Conservation (phyloP, 2,329 filamentous ascomycete species). For the Cercospora citrullina region DNA sequence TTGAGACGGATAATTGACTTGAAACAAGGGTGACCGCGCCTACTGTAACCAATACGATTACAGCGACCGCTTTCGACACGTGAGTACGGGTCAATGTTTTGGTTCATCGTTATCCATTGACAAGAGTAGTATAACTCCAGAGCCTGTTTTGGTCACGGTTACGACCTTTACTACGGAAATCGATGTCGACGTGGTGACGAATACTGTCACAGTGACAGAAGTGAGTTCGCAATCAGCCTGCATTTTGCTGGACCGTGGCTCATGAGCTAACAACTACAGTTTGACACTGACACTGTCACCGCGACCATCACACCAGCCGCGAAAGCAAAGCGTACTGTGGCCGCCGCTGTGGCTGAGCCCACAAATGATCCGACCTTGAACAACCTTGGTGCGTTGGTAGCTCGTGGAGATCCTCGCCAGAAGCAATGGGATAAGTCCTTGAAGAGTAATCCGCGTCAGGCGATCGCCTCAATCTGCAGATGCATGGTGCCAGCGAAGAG, state of each 20-base stretch:
- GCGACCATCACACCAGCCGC: not conserved
- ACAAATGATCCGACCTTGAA: not conserved
- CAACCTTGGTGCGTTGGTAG: not conserved
- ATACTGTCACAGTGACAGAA: not conserved
- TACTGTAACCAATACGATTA: not conserved
- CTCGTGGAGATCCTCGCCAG: not conserved
- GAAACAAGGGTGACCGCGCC: not conserved
- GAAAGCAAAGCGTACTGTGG: not conserved
- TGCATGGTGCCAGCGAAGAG: not conserved
- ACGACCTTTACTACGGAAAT: not conserved
- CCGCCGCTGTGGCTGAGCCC: not conserved
- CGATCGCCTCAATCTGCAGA: not conserved
- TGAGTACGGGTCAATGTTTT: not conserved
- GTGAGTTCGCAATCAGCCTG: not conserved
- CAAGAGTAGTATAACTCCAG: not conserved
- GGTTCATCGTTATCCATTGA: not conserved
- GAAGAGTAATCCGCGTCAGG: not conserved
- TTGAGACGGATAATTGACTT: not conserved
- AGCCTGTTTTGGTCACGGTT: not conserved
- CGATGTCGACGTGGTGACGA: not conserved
- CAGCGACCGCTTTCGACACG: not conserved
- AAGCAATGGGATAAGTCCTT: not conserved
- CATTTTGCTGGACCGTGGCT: not conserved
- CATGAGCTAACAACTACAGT: not conserved
- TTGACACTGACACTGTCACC: not conserved